phyloP scores from a whole-genome alignment of 2,329 filamentous ascomycete species.

The Penicillium sp. region DNA sequence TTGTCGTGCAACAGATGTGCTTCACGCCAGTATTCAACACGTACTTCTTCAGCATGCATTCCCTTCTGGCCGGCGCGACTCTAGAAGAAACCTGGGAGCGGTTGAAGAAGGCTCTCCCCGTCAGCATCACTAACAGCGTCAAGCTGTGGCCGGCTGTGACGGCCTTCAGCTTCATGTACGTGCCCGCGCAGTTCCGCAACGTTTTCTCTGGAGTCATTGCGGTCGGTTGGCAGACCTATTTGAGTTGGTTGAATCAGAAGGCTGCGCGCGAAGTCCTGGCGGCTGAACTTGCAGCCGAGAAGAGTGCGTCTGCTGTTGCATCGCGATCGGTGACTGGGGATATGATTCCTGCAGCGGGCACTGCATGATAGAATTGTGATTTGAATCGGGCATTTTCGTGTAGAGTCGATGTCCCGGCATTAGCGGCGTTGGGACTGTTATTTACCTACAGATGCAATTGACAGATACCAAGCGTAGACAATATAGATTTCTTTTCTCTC shows the following conservation, averaged over 20 bases:
- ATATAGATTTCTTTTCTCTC: constrained; percentile 8
- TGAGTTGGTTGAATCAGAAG: constrained; percentile 70
- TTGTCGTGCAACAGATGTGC: constrained; percentile 69
- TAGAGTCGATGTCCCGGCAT: constrained; percentile 8
- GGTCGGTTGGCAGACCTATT: constrained; percentile 88
- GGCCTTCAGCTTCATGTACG: constrained; percentile 79
- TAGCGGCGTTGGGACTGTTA: constrained; percentile 2
- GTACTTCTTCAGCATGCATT: constrained; percentile 78
- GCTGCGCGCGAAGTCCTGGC: constrained; percentile 58
- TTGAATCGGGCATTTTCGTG: constrained; percentile 3
- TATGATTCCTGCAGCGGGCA: constrained; percentile 15
- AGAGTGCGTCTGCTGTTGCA: constrained; percentile 1
- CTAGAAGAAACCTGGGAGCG: constrained; percentile 62
- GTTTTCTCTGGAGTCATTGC: constrained; percentile 75
- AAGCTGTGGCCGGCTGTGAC: constrained; percentile 88
- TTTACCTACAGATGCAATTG: constrained; percentile 9
- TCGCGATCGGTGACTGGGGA: constrained; percentile 9
- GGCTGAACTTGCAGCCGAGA: constrained; percentile 23
- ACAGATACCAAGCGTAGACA: constrained; percentile 16
- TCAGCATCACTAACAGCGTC: constrained; percentile 69
- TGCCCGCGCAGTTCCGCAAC: constrained; percentile 71
- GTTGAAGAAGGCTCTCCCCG: constrained; percentile 68
- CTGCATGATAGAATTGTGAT: constrained; percentile 8
- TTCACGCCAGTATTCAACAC: constrained; percentile 81
- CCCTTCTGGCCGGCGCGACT: constrained; percentile 64